A percentile compares a stretch with the other conserved stretches of the same genome.
Evolutionary conservation across 163 green algal species (phyloP).

Genomic region (Chlamydomonas reinhardtii): DNA sequence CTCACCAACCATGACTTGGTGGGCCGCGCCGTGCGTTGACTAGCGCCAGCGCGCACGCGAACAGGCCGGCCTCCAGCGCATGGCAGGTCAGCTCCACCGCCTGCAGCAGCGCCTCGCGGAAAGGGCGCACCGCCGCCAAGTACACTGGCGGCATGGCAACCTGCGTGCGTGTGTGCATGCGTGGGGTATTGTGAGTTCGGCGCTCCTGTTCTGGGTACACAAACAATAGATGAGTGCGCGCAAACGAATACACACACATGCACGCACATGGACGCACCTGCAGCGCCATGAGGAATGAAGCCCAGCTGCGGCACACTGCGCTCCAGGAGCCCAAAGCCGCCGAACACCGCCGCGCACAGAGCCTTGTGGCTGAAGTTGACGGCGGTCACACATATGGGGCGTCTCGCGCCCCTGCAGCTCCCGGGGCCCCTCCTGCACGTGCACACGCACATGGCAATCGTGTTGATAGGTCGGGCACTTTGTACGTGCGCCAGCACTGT

Average conservation of each 20-base stretch:
- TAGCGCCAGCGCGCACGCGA: constrained; percentile 2
- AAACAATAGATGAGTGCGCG: no score
- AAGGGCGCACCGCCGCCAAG: constrained; percentile 5
- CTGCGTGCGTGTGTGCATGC: not conserved
- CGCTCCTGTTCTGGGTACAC: no score
- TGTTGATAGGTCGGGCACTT: no score
- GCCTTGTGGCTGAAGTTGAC: constrained; percentile 31
- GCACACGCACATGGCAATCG: no score
- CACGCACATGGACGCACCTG: no score
- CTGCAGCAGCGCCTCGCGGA: not conserved
- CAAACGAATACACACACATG: no score
- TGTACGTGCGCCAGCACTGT: no score
- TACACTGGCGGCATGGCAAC: not conserved
- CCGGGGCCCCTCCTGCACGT: not conserved
- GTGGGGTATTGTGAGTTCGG: no score
- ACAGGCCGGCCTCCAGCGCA: not conserved
- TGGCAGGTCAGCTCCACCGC: constrained; percentile 12
- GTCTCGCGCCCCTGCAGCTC: constrained; percentile 7
- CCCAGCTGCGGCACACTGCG: constrained; percentile 3
- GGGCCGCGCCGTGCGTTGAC: not conserved
- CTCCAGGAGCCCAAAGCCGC: not conserved
- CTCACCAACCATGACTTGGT: constrained; percentile 41
- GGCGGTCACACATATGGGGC: not conserved
- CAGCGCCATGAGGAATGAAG: constrained; percentile 11
- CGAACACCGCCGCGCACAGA: not conserved